These are phyloP conservation scores for Thielaviopsis cerberus DNA, from an alignment of 2,329 filamentous ascomycete species.

Conservation along the genomic window DNA sequence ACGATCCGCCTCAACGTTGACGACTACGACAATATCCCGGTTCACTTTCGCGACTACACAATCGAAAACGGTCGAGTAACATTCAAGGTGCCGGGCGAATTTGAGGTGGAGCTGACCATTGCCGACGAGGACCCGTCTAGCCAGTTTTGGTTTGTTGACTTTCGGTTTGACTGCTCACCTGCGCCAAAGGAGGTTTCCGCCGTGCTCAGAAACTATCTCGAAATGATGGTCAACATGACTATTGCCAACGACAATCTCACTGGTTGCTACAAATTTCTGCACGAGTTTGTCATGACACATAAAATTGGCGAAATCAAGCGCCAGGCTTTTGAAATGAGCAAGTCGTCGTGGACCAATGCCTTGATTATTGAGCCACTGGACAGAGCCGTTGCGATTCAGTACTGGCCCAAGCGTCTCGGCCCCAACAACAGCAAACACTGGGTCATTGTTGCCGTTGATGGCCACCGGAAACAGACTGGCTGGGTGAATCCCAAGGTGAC, in stretches of 20 bases:
- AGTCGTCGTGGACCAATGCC: conserved; percentile 57
- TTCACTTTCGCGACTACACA: conserved; percentile 56
- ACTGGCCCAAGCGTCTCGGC: conserved; percentile 51
- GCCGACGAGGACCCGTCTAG: conserved; percentile 66
- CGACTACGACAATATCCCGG: conserved; percentile 57
- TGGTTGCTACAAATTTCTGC: conserved; percentile 72
- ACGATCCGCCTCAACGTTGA: conserved; percentile 69
- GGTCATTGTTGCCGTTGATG: conserved; percentile 71
- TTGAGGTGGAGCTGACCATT: conserved; percentile 83
- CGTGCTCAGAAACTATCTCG: conserved; percentile 45
- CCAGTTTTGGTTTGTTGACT: conserved; percentile 87
- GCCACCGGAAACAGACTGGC: conserved; percentile 32
- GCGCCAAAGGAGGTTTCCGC: conserved; percentile 42
- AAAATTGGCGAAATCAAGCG: conserved; percentile 69
- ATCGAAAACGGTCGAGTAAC: conserved; percentile 78
- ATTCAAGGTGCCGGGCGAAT: conserved; percentile 66
- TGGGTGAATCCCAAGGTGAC: conserved; percentile 25
- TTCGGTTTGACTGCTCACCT: conserved; percentile 67
- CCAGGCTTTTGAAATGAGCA: conserved; percentile 54
- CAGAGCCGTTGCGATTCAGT: conserved; percentile 70
- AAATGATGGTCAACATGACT: conserved; percentile 51
- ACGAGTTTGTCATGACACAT: conserved; percentile 74
- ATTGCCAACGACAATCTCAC: conserved; percentile 51
- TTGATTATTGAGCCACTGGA: conserved; percentile 64
- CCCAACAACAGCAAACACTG: conserved; percentile 57